Base-by-base conservation (phyloP, 441 rosid genomes). In the Erysimum cheiri region DNA sequence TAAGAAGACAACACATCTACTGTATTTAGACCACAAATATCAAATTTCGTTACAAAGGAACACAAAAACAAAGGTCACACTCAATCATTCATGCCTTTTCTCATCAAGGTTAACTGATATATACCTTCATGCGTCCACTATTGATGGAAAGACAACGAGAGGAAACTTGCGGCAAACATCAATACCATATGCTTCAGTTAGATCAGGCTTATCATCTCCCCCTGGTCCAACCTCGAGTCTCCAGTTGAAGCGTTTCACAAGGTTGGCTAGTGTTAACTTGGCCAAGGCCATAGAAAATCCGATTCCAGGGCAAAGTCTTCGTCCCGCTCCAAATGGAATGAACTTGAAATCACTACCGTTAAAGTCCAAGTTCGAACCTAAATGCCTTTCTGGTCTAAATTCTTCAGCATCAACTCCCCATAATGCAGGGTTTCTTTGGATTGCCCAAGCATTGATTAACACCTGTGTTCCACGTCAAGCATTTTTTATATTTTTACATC, bases 111-210 rank as follows among this genome's bases (percentile, higher is more conserved):
- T 22, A 22, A 22, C 2, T 22, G 24, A 22, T 22, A 19, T 19
- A 53, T 29, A 29, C 8, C 37, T 53, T 53, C 58, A 26, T 8
- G 22, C 19, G 3, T 53, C 5, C 19, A n/a, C 57, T 13, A 52
- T 8, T 26, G 47, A 43, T 15, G 66, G 53, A 26, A 7, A 44
- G 0, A 14, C 72, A 13, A 67, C 31, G 3, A 67, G 63, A 56
- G 72, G 72, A 14, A 56, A 67, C 11, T 44, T 67, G 26, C 72
- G 72, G 33, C 43, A 44, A 44, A 67, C 44, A 12, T 31, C 72
- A 3, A 56, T 9, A 43, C 72, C 72, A 19, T 19, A 12, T 22
- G 63, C 19, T 67, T 67, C 72, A 31, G 10, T 22, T 8, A 54
- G n/a, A 44, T 56, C 24, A 4, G 29, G 31, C 11, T 56, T 3